Evolutionary conservation across 148 eudicot species (phyloP).

Genomic region (Linanthus parryae): DNA sequence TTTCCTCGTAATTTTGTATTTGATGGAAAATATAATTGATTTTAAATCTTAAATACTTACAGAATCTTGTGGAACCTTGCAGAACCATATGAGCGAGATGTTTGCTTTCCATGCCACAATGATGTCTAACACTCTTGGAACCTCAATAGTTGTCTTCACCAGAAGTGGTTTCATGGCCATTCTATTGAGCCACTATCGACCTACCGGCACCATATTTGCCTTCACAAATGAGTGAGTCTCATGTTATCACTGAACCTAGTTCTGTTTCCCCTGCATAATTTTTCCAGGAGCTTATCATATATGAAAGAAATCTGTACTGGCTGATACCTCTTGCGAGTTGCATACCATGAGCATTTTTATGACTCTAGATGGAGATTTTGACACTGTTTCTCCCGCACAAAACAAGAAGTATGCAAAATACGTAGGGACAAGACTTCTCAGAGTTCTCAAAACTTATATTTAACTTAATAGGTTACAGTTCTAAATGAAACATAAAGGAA

Average conservation of each 20-base stretch:
- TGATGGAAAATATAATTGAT: not conserved
- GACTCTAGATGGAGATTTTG: too few relatives aligned
- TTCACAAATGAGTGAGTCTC: conserved; percentile 90
- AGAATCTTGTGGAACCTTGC: conserved; percentile 24
- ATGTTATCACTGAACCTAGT: not conserved
- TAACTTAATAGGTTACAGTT: too few relatives aligned
- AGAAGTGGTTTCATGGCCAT: conserved; percentile 93
- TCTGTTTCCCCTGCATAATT: too few relatives aligned
- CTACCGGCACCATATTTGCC: conserved; percentile 90
- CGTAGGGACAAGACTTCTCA: too few relatives aligned
- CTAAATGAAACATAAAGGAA: too few relatives aligned
- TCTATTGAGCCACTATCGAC: conserved; percentile 90
- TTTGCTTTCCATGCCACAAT: conserved; percentile 96
- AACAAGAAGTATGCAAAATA: too few relatives aligned
- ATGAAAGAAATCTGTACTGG: too few relatives aligned
- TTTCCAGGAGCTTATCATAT: too few relatives aligned
- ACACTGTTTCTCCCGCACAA: too few relatives aligned
- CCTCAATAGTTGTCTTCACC: conserved; percentile 94
- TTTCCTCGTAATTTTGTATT: not conserved
- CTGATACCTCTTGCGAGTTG: too few relatives aligned
- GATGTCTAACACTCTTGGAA: conserved; percentile 97
- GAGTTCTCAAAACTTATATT: too few relatives aligned
- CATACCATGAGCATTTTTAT: too few relatives aligned
- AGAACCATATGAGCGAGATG: conserved; percentile 99
- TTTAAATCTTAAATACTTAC: not conserved